These are phyloP conservation scores for Nicotiana paniculata DNA, from an alignment of 257 asterid genomes.

Conservation along the genomic window DNA sequence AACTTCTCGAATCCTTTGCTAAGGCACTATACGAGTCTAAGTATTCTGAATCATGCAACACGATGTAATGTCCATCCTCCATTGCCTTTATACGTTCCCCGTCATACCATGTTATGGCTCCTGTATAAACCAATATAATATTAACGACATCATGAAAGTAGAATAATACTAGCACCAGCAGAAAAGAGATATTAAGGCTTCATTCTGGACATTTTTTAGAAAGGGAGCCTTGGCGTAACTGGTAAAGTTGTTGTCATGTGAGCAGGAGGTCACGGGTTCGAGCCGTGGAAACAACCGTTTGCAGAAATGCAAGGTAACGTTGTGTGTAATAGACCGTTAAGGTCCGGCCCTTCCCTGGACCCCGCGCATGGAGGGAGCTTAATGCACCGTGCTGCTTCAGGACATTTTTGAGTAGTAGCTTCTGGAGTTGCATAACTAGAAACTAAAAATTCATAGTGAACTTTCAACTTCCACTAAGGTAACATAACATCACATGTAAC, in stretches of 20 bases:
- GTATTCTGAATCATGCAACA: conserved; percentile 38
- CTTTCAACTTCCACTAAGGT: background rate
- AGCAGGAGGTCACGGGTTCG: no score
- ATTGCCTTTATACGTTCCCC: conserved; percentile 35
- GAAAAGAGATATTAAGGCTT: background rate
- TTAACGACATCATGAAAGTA: background rate
- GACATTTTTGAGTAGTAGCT: no score
- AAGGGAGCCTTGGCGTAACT: no score
- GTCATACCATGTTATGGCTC: conserved; percentile 38
- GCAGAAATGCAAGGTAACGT: no score
- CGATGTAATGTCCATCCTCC: conserved; percentile 38
- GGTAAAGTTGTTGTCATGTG: no score
- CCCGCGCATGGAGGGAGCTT: no score
- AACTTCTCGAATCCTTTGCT: background rate
- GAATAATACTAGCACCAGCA: background rate
- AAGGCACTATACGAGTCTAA: conserved; percentile 11
- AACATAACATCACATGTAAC: background rate
- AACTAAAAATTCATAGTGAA: background rate
- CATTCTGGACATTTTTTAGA: no score
- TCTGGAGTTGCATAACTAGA: background rate
- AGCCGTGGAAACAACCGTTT: no score
- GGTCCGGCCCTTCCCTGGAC: no score
- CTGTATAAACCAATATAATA: conserved; percentile 16
- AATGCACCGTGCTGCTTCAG: background rate
- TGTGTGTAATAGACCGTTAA: no score